A percentile compares a stretch with the other conserved stretches of the same genome.
Evolutionary conservation across 768 basidiomycete genomes (phyloP).

Genomic region (Pleurotus cornucopiae): DNA sequence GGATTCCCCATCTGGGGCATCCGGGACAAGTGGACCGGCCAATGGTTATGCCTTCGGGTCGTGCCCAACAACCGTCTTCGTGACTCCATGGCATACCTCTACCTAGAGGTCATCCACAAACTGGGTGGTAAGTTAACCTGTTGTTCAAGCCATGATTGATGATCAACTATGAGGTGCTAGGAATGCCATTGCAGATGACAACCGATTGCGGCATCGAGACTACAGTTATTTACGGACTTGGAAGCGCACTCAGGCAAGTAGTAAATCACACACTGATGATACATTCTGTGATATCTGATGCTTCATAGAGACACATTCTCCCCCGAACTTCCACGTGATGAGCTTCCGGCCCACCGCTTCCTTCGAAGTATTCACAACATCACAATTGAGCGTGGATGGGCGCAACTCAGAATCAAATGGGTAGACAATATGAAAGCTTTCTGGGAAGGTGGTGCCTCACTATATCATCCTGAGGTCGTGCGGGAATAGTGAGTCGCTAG

Average conservation of each 20-base stretch:
- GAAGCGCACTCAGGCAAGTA: conserved; percentile 21
- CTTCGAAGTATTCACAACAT: conserved; percentile 24
- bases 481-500: neutral
- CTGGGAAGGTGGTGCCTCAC: conserved; percentile 14
- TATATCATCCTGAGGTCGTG: conserved; percentile 17
- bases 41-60: conserved; percentile 26
- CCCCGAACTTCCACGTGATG: conserved; percentile 12
- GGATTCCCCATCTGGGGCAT: conserved; percentile 28
- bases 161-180: conserved; percentile 9
- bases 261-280: neutral
- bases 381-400: conserved; percentile 26
- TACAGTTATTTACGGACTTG: conserved; percentile 20
- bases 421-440: conserved; percentile 23
- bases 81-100: conserved; percentile 22
- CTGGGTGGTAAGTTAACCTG: conserved; percentile 16
- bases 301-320: conserved; percentile 17
- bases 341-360: conserved; percentile 22
- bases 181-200: conserved; percentile 27
- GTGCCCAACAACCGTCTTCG: conserved; percentile 25
- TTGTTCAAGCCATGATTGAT: neutral
- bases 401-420: conserved; percentile 19
- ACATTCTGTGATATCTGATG: neutral
- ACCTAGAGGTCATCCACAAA: conserved; percentile 17
- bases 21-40: conserved; percentile 19
- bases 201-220: conserved; percentile 29